These are phyloP conservation scores for Pholiota molesta DNA, from an alignment of 768 basidiomycete genomes.

Conservation along the genomic window DNA sequence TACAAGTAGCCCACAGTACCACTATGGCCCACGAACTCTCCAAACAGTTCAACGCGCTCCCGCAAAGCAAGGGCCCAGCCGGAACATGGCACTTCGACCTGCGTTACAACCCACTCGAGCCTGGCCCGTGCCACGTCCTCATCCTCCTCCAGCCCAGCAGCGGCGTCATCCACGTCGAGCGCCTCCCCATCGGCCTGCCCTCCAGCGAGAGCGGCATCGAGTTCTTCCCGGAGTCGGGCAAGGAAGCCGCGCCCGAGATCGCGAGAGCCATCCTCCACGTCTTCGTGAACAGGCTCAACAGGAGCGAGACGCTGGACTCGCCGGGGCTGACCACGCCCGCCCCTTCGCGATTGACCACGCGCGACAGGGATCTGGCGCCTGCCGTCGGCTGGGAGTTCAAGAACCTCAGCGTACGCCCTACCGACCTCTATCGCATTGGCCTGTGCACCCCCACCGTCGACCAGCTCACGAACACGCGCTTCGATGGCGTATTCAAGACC, in stretches of 20 bases:
- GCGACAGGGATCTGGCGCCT: conserved; percentile 24
- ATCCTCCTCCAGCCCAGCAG: conserved; percentile 32
- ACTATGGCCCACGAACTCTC: conserved; percentile 9
- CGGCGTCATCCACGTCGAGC: conserved; percentile 25
- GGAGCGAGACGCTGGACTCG: conserved; percentile 10
- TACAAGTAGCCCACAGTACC: too few species aligned
- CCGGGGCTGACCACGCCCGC: conserved; percentile 13
- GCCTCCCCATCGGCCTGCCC: conserved; percentile 23
- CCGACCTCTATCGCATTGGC: conserved; percentile 26
- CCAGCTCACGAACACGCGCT: neutral
- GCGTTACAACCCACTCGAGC: conserved; percentile 33
- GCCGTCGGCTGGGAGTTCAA: conserved; percentile 30
- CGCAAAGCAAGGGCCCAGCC: conserved; percentile 20
- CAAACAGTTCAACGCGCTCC: conserved; percentile 28
- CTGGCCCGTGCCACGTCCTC: conserved; percentile 30
- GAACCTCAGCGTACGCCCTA: conserved; percentile 24
- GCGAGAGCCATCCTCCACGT: conserved; percentile 30
- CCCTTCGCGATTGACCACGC: conserved; percentile 30
- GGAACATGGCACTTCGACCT: conserved; percentile 39
- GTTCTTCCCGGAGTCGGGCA: conserved; percentile 33
- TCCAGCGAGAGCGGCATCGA: conserved; percentile 15
- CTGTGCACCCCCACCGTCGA: conserved; percentile 6
- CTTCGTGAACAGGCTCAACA: conserved; percentile 26
- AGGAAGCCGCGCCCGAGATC: conserved; percentile 32
- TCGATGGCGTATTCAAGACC: neutral